Conservation (phyloP, 2,329 filamentous ascomycete species). For the Zasmidium angulare region DNA sequence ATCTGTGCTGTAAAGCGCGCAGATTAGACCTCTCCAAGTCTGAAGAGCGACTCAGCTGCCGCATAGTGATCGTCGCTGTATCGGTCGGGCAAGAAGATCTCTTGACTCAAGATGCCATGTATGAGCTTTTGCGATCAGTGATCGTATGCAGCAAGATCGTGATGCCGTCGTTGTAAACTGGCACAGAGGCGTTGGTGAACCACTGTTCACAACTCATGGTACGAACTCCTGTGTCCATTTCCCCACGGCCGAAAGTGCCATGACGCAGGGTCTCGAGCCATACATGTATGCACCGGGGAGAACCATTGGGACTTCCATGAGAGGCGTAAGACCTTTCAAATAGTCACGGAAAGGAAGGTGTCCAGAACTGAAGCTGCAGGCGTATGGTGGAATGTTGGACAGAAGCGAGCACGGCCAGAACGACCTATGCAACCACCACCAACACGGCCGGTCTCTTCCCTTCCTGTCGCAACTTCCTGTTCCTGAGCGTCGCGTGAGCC, state of each 20-base stretch:
- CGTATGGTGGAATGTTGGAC: too few species aligned
- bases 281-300: too few species aligned
- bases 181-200: neutral
- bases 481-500: neutral
- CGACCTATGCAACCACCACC: neutral
- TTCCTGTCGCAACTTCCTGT: neutral
- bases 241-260: neutral
- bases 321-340: too few species aligned
- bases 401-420: too few species aligned
- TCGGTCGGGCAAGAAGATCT: neutral
- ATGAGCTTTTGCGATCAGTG: neutral
- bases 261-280: neutral
- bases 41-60: neutral
- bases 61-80: neutral
- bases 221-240: neutral
- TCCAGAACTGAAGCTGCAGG: too few species aligned
- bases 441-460: neutral
- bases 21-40: too few species aligned
- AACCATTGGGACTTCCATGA: too few species aligned
- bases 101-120: neutral
- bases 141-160: neutral
- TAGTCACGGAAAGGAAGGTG: too few species aligned
- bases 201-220: neutral
- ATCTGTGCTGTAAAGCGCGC: too few species aligned
- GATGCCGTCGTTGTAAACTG: neutral